A percentile compares a stretch with the other conserved stretches of the same genome.
Conservation (phyloP, 2,329 filamentous ascomycete genomes). For the Lecanicillium sp. region DNA sequence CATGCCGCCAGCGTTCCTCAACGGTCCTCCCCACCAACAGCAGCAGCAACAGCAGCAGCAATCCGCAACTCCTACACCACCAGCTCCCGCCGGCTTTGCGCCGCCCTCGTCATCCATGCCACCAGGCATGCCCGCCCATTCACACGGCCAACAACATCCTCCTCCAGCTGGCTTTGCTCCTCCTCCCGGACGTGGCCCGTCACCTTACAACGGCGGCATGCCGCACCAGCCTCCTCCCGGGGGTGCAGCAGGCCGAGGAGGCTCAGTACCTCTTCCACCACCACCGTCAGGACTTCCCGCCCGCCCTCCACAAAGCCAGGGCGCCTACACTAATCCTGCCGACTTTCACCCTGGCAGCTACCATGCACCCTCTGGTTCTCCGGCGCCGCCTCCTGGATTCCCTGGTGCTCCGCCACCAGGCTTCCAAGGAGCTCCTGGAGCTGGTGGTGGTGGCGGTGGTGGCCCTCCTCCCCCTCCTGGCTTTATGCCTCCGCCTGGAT, state of each 20-base stretch:
- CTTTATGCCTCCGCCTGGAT: slow-evolving; percentile 33
- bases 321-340: slow-evolving; percentile 35
- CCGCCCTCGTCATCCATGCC: slow-evolving; percentile 13
- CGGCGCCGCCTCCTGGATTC: slow-evolving; percentile 28
- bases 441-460: slow-evolving; percentile 20
- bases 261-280: slow-evolving; percentile 33
- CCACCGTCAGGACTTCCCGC: slow-evolving; percentile 42
- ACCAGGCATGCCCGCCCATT: slow-evolving; percentile 12
- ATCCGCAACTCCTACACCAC: slow-evolving; percentile 15
- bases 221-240: slow-evolving; percentile 15
- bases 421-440: slow-evolving; percentile 28
- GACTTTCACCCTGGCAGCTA: slow-evolving; percentile 38
- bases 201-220: slow-evolving; percentile 22
- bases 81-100: slow-evolving; percentile 13
- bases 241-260: slow-evolving; percentile 18
- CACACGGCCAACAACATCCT: neutral
- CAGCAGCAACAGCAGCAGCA: no score
- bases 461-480: slow-evolving; percentile 32
- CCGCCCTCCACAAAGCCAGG: slow-evolving; percentile 38
- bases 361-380: slow-evolving; percentile 29
- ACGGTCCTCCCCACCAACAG: slow-evolving; percentile 18
- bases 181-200: slow-evolving; percentile 24
- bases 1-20: slow-evolving; percentile 64
- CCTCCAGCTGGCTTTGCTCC: slow-evolving; percentile 27
- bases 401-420: slow-evolving; percentile 28